phyloP scores from a whole-genome alignment of 768 basidiomycete species.

The Hygrophorus pudorinus region DNA sequence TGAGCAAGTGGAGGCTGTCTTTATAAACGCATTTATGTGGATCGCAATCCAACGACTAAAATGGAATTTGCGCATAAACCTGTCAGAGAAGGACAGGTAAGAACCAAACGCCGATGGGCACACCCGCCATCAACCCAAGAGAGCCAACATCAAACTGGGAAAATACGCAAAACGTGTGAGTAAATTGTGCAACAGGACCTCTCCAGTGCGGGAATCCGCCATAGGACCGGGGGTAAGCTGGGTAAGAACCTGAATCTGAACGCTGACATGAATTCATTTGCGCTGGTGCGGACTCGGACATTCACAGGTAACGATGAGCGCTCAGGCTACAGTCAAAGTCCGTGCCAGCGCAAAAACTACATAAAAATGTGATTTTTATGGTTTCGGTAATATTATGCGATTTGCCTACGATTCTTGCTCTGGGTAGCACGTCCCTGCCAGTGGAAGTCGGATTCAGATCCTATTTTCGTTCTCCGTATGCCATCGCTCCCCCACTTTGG shows the following conservation, averaged over 20 bases:
- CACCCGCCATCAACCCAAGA: conserved; percentile 17
- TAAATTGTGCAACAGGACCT: not conserved
- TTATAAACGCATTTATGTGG: conserved; percentile 16
- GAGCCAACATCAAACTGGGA: conserved; percentile 15
- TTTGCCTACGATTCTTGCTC: not conserved
- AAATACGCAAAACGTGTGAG: conserved; percentile 13
- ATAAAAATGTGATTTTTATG: no score
- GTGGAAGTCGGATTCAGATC: not conserved
- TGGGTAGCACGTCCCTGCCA: not conserved
- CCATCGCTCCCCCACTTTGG: no score
- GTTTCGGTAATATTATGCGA: no score
- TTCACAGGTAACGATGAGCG: no score
- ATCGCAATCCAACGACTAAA: conserved; percentile 14
- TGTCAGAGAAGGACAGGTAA: conserved; percentile 19
- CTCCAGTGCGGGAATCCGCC: not conserved
- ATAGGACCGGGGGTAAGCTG: no score
- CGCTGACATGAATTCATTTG: no score
- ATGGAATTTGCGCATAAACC: conserved; percentile 11
- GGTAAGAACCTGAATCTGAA: no score
- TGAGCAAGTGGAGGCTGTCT: conserved; percentile 17
- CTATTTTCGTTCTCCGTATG: no score
- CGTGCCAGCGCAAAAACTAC: conserved; percentile 2
- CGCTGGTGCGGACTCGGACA: no score
- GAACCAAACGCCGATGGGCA: conserved; percentile 15
- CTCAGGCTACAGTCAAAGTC: no score